These are phyloP conservation scores for bread wheat (Triticum aestivum) DNA, from an alignment of 176 grass and related monocot species.

Conservation along the genomic window IWGSC_CS_RefSeq_v2.1 NC_057802.1:587054718-587055217, in stretches of 20 bases:
- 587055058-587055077: slow-evolving; percentile 38
- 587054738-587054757: slow-evolving; percentile 39
- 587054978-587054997: slow-evolving; percentile 21
- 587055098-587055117: no score
- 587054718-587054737: slow-evolving; percentile 38
- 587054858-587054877: slow-evolving; percentile 51
- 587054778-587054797: slow-evolving; percentile 21
- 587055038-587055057: slow-evolving; percentile 33
- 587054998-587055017: neutral
- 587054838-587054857: slow-evolving; percentile 46
- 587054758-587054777: slow-evolving; percentile 36
- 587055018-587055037: slow-evolving; percentile 40
- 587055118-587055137: neutral
- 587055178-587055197: slow-evolving; percentile 55
- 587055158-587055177: slow-evolving; percentile 24
- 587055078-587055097: neutral
- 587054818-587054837: slow-evolving; percentile 38
- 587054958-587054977: neutral
- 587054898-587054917: slow-evolving; percentile 40
- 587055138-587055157: slow-evolving; percentile 19
- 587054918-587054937: slow-evolving; percentile 47
- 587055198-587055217: slow-evolving; percentile 42
- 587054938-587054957: slow-evolving; percentile 28
- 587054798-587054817: slow-evolving; percentile 35
- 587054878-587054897: slow-evolving; percentile 37